These are phyloP conservation scores for Pseudogymnoascus sp. DNA, from an alignment of 2,329 filamentous ascomycete genomes.

Conservation along the genomic window DNA sequence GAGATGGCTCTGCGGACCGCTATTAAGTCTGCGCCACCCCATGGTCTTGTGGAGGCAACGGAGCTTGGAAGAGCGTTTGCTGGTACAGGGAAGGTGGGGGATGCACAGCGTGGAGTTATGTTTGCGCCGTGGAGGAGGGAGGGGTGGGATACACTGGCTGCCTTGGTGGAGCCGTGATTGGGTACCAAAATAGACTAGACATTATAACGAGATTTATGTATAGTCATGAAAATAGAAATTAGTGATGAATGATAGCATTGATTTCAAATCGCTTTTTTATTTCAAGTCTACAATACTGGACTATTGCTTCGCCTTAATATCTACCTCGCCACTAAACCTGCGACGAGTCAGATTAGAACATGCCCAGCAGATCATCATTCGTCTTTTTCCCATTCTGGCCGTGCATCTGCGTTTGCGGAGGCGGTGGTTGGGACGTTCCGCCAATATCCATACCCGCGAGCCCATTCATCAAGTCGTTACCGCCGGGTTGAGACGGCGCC, in stretches of 20 bases:
- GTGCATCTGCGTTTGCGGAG: constrained; percentile 51
- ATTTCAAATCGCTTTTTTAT: constrained; percentile 5
- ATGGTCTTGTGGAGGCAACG: constrained; percentile 57
- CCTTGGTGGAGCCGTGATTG: constrained; percentile 1
- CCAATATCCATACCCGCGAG: constrained; percentile 76
- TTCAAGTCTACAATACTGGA: constrained; percentile 5
- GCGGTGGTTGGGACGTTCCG: constrained; percentile 55
- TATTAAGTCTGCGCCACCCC: constrained; percentile 63
- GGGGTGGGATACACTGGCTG: constrained; percentile 24
- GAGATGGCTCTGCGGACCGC: constrained; percentile 82
- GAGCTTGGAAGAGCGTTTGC: constrained; percentile 69
- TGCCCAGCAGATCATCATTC: constrained; percentile 51
- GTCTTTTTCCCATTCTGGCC: constrained; percentile 42
- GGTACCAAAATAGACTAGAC: background rate
- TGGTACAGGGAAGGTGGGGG: constrained; percentile 60
- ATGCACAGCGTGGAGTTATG: constrained; percentile 71
- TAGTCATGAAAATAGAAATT: constrained; percentile 1
- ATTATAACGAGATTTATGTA: background rate
- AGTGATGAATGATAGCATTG: background rate
- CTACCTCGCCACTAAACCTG: background rate
- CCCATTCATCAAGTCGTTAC: constrained; percentile 57
- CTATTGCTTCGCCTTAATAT: background rate
- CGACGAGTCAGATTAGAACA: constrained; percentile 38
- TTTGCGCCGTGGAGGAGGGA: constrained; percentile 65
- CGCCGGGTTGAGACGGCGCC: constrained; percentile 25